A percentile compares a stretch with the other conserved stretches of the same genome.
These are phyloP conservation scores for Bipolaris zeicola DNA, from an alignment of 2,329 filamentous ascomycete genomes.

Conservation along the genomic window DNA sequence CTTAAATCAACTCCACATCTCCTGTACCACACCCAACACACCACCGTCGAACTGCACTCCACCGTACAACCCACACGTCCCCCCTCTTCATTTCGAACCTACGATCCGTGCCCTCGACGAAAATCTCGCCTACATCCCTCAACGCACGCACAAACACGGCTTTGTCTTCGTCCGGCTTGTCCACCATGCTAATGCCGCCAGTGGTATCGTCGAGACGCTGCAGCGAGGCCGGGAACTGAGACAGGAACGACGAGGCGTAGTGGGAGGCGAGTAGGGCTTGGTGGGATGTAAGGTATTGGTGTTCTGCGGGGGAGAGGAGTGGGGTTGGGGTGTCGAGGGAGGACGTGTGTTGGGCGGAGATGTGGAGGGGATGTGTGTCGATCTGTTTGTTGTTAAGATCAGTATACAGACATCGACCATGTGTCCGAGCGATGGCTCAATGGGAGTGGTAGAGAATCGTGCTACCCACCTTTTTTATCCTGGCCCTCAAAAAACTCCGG, in stretches of 20 bases:
- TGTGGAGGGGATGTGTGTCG: constrained; percentile 76
- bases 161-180: constrained; percentile 78
- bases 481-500: constrained; percentile 77
- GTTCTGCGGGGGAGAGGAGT: constrained; percentile 75
- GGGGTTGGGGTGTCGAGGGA: constrained; percentile 56
- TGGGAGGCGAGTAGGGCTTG: constrained; percentile 83
- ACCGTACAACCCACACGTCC: constrained; percentile 64
- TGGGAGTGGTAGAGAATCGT: too few relatives aligned
- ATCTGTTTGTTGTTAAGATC: constrained; percentile 57
- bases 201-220: constrained; percentile 89
- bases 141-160: constrained; percentile 84
- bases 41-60: constrained; percentile 64
- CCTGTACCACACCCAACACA: constrained; percentile 65
- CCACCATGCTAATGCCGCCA: constrained; percentile 90
- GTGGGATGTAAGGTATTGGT: constrained; percentile 82
- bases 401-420: too few relatives aligned
- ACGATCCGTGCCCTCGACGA: constrained; percentile 65
- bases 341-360: constrained; percentile 58
- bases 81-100: constrained; percentile 54
- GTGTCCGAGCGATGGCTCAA: too few relatives aligned
- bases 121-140: constrained; percentile 61
- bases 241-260: constrained; percentile 83
- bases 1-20: constrained; percentile 67
- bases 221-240: constrained; percentile 76
- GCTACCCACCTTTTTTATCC: constrained; percentile 77